Evolutionary conservation across 106 monocot genomes (phyloP).

Genomic region (Acanthochlamys bracteata): DNA sequence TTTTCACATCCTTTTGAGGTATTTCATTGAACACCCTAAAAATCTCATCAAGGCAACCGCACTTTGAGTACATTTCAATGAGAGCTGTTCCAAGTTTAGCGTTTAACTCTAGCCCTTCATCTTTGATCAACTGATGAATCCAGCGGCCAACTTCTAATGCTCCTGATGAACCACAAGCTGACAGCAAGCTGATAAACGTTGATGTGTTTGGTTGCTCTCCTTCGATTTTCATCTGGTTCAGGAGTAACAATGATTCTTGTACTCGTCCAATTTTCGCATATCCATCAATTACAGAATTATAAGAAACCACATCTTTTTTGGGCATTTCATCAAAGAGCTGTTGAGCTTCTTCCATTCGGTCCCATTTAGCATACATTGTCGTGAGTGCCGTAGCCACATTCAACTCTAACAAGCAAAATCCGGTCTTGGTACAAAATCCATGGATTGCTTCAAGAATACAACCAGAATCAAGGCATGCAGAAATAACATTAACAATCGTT

Average conservation of each 20-base stretch:
- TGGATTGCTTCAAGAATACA: slow-evolving; percentile 20
- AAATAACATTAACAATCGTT: slow-evolving; percentile 17
- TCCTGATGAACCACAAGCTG: slow-evolving; percentile 39
- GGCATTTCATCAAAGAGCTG: slow-evolving; percentile 20
- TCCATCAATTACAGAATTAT: slow-evolving; percentile 52
- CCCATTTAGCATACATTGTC: slow-evolving; percentile 14
- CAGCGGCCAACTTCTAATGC: slow-evolving; percentile 22
- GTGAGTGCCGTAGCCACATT: slow-evolving; percentile 29
- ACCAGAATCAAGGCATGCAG: slow-evolving; percentile 1
- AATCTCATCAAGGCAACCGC: slow-evolving; percentile 33
- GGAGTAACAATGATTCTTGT: slow-evolving; percentile 30
- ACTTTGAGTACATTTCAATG: slow-evolving; percentile 45
- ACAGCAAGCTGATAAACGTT: slow-evolving; percentile 28
- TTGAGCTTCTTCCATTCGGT: slow-evolving; percentile 20
- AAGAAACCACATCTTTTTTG: slow-evolving; percentile 37
- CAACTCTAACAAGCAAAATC: slow-evolving; percentile 13
- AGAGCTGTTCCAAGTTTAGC: slow-evolving; percentile 37
- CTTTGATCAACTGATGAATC: slow-evolving; percentile 13
- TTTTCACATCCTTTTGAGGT: slow-evolving; percentile 32
- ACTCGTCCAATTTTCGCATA: slow-evolving; percentile 23
- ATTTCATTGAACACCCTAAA: slow-evolving; percentile 23
- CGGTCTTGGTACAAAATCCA: slow-evolving; percentile 34
- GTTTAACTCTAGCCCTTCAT: slow-evolving; percentile 19
- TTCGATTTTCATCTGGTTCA: slow-evolving; percentile 29
- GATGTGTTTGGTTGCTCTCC: slow-evolving; percentile 27